Evolutionary conservation across 2,329 filamentous ascomycete species (phyloP), one percentile per base, ranked within the genome.

Genomic region (Penicillium sp.): DNA sequence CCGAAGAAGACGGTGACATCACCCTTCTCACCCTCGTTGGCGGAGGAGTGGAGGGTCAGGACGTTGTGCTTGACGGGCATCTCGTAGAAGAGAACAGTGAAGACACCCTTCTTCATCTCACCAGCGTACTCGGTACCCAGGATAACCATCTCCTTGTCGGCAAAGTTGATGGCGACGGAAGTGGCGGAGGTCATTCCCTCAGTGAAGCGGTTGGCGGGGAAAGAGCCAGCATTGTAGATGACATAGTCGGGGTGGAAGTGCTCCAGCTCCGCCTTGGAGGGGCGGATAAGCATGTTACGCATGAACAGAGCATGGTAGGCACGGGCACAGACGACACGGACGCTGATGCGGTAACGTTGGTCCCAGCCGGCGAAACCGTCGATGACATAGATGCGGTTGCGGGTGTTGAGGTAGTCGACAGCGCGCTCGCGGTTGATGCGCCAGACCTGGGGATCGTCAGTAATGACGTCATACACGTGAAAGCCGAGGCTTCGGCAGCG

Each of bases 1-100:
- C 94, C 94, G 79, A 99, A 99, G 88, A 99, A 99, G 66, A 99
- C 90, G 12, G 94, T 97, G 52, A 99, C 94, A 70, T 99, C 94
- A 62, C 94, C 94, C 59, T 90, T 79, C 82, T 89, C 84, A 67
- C 94, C 94, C 84, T 99, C 90, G 79, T 99, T 99, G 71, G 94
- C 94, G 7, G 94, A 99, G 13, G 94, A 99, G 84, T 99, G 94
- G 49, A 99, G 87, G 33, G 94, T 99, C 63, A 99, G 81, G 67
- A 99, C 93, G 76, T 97, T 95, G 85, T 99, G 94, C 86, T 97
- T 97, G 73, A 99, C 90, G 56, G 94, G 94, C 92, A 97, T 99
- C 83, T 99, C 94, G 82, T 97, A 99, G 85, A 96, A 99, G 73
- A 99, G 87, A 44, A 99, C 91, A 41, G 94, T 99, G 84, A 99